These are phyloP conservation scores for Kalaharituber pfeilii DNA, from an alignment of 2,329 filamentous ascomycete species.

Conservation along the genomic window DNA sequence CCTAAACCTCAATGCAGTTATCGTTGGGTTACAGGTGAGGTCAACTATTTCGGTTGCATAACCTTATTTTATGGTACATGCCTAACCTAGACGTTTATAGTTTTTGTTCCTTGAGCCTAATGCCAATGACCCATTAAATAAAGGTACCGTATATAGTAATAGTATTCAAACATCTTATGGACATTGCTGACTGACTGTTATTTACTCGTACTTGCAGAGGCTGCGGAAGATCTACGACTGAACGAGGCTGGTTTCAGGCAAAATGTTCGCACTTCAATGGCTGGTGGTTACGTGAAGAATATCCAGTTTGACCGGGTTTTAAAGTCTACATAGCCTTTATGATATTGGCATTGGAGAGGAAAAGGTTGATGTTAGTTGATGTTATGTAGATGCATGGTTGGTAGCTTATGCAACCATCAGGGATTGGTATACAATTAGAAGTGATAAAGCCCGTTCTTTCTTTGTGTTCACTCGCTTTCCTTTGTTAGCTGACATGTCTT, in stretches of 20 bases:
- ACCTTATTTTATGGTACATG: not conserved
- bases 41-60: too few relatives aligned
- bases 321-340: slow-evolving; percentile 39
- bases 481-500: too few relatives aligned
- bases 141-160: slow-evolving; percentile 28
- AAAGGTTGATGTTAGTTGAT: too few relatives aligned
- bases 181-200: not conserved
- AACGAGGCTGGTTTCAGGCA: slow-evolving; percentile 81
- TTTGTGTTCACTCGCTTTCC: too few relatives aligned
- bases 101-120: slow-evolving; percentile 97
- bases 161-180: not conserved
- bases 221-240: slow-evolving; percentile 72
- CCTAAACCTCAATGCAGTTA: slow-evolving; percentile 86
- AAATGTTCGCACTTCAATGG: slow-evolving; percentile 73
- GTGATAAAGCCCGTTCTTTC: too few relatives aligned
- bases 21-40: slow-evolving; percentile 72
- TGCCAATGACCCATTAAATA: slow-evolving; percentile 91
- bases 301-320: slow-evolving; percentile 62
- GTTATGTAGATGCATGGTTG: too few relatives aligned
- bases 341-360: too few relatives aligned
- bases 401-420: too few relatives aligned
- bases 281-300: slow-evolving; percentile 57
- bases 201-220: slow-evolving; percentile 36
- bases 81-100: slow-evolving; percentile 30
- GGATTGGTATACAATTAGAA: too few relatives aligned